phyloP scores from a whole-genome alignment of 2,329 filamentous ascomycete genomes.

The Hypocreales sp. region DNA sequence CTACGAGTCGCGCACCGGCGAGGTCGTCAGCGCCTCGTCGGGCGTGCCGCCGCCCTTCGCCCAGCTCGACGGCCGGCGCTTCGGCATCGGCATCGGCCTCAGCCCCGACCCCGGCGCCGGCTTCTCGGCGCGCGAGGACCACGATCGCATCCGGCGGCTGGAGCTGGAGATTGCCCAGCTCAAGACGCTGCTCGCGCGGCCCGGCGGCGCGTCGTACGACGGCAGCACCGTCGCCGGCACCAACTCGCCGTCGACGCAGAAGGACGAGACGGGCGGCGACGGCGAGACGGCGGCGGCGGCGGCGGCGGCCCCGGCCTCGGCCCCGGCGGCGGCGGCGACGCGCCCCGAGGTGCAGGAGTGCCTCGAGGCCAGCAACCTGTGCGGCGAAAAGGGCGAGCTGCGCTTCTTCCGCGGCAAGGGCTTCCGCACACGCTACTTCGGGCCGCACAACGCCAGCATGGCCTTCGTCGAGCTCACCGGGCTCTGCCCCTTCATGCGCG shows the following conservation, averaged over 20 bases:
- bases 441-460: conserved; percentile 44
- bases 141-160: conserved; percentile 42
- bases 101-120: conserved; percentile 12
- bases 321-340: too few relatives aligned
- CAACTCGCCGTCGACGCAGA: conserved; percentile 28
- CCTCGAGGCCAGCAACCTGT: conserved; percentile 22
- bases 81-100: conserved; percentile 16
- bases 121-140: conserved; percentile 25
- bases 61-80: conserved; percentile 23
- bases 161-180: conserved; percentile 44
- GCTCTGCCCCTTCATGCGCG: conserved; percentile 44
- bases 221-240: conserved; percentile 33
- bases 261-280: conserved; percentile 21
- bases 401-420: conserved; percentile 43
- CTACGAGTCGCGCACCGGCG: conserved; percentile 40
- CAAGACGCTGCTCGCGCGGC: conserved; percentile 32
- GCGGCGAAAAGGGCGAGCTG: conserved; percentile 34
- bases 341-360: conserved; percentile 22
- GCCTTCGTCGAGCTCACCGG: conserved; percentile 43
- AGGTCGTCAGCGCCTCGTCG: conserved; percentile 30
- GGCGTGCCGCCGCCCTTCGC: conserved; percentile 26
- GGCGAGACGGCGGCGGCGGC: conserved; percentile 11
- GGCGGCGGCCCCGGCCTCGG: too few relatives aligned
- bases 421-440: conserved; percentile 44
- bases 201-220: conserved; percentile 26